Evolutionary conservation across 2,329 filamentous ascomycete species (phyloP).

Genomic region (Epichloe baconii): DNA sequence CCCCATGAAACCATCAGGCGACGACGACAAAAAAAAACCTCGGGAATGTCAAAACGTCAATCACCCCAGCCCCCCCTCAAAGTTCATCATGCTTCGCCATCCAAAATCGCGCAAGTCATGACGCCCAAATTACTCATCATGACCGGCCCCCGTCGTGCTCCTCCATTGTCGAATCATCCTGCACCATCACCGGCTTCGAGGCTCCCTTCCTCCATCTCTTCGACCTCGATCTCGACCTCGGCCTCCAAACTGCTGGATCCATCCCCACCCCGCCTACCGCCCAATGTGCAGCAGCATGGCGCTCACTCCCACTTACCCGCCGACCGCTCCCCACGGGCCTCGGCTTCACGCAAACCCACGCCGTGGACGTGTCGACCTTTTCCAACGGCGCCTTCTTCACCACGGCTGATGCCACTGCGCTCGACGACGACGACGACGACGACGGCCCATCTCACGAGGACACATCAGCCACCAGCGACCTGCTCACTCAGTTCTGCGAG

Average conservation of each 20-base stretch:
- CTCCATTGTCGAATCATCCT: slow-evolving; percentile 16
- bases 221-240: slow-evolving; percentile 4
- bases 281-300: slow-evolving; percentile 33
- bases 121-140: slow-evolving; percentile 24
- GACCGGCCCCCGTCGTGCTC: slow-evolving; percentile 20
- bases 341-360: slow-evolving; percentile 33
- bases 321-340: slow-evolving; percentile 34
- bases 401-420: slow-evolving; percentile 26
- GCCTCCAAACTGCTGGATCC: not conserved
- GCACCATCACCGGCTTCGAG: slow-evolving; percentile 17
- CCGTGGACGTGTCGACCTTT: slow-evolving; percentile 15
- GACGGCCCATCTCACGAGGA: not conserved
- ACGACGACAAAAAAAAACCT: too few relatives aligned
- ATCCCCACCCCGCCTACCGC: not conserved
- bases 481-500: slow-evolving; percentile 58
- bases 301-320: slow-evolving; percentile 36
- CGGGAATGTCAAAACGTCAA: too few relatives aligned
- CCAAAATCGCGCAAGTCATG: slow-evolving; percentile 9
- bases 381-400: slow-evolving; percentile 34
- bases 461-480: slow-evolving; percentile 15
- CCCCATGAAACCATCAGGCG: too few relatives aligned
- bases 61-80: too few relatives aligned
- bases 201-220: slow-evolving; percentile 15
- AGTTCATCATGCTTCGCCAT: not conserved
- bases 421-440: not conserved